Evolutionary conservation across 1,284 basidiomycete genomes (phyloP).

Genomic region (Ganoderma lucidum): DNA sequence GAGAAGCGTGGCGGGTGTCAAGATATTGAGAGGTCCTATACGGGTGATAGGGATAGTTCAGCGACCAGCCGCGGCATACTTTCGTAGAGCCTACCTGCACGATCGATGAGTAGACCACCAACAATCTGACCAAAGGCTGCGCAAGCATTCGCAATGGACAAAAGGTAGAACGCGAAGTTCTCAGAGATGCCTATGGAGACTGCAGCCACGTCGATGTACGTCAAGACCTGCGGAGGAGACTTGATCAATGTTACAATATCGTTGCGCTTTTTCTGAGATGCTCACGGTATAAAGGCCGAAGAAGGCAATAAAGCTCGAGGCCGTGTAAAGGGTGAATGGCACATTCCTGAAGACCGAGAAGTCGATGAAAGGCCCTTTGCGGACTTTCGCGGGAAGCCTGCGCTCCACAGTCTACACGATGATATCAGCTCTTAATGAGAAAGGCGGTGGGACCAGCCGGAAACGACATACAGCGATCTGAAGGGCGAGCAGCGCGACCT

Average conservation of each 20-base stretch:
- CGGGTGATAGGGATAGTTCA: not conserved
- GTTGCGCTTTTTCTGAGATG: not conserved
- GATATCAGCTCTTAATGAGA: slow-evolving; percentile 33
- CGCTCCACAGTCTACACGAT: slow-evolving; percentile 51
- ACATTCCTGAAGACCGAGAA: slow-evolving; percentile 54
- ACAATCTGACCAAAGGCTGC: slow-evolving; percentile 53
- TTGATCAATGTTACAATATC: not conserved
- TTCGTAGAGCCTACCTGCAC: slow-evolving; percentile 40
- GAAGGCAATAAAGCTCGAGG: slow-evolving; percentile 55
- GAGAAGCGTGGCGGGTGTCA: slow-evolving; percentile 58
- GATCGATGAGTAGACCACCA: slow-evolving; percentile 51
- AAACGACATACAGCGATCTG: slow-evolving; percentile 49
- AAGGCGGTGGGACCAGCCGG: slow-evolving; percentile 28
- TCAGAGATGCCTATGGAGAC: slow-evolving; percentile 45
- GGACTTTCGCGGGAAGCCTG: slow-evolving; percentile 57
- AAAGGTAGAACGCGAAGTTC: slow-evolving; percentile 53
- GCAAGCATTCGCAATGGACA: slow-evolving; percentile 55
- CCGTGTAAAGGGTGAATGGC: slow-evolving; percentile 53
- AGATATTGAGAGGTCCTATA: slow-evolving; percentile 60
- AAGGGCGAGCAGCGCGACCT: slow-evolving; percentile 50
- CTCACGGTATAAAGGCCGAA: slow-evolving; percentile 65
- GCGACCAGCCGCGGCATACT: not conserved
- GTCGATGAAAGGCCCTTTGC: slow-evolving; percentile 59
- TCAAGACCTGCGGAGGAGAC: slow-evolving; percentile 48
- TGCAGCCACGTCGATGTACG: slow-evolving; percentile 56